Percentiles rank a stretch among this genome's conserved stretches.
Evolutionary conservation across 2,329 filamentous ascomycete species (phyloP).

Genomic region (Fragosphaeria purpurea): DNA sequence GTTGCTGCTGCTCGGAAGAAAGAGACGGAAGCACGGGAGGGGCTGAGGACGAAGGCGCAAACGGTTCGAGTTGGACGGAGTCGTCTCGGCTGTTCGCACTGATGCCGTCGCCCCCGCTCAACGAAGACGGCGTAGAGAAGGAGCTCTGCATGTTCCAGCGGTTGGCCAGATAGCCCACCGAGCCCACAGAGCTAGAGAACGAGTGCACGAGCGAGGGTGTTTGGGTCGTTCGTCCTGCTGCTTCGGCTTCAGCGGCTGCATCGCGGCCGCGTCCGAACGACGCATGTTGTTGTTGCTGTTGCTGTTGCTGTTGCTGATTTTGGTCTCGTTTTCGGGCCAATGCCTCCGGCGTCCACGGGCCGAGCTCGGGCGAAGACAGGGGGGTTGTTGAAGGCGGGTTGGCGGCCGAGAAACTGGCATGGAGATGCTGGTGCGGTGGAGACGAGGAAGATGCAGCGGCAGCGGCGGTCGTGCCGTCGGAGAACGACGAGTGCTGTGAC

Average conservation of each 20-base stretch:
- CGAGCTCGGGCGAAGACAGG: slow-evolving; percentile 14
- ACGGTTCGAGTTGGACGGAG: slow-evolving; percentile 36
- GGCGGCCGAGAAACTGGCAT: slow-evolving; percentile 3
- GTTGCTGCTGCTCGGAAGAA: slow-evolving; percentile 9
- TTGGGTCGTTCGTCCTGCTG: background rate
- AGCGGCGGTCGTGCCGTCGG: slow-evolving; percentile 1
- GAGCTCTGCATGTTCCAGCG: slow-evolving; percentile 45
- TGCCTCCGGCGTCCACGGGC: slow-evolving; percentile 13
- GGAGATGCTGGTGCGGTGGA: slow-evolving; percentile 8
- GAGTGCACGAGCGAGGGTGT: slow-evolving; percentile 3
- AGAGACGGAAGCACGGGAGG: slow-evolving; percentile 22
- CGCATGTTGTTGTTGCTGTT: background rate
- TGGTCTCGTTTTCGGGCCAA: slow-evolving; percentile 8
- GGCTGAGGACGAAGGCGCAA: slow-evolving; percentile 30
- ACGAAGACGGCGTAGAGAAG: slow-evolving; percentile 38
- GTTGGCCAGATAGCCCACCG: slow-evolving; percentile 39
- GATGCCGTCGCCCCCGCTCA: slow-evolving; percentile 22
- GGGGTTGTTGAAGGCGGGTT: slow-evolving; percentile 12
- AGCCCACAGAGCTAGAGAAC: slow-evolving; percentile 10
- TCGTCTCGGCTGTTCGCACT: slow-evolving; percentile 23
- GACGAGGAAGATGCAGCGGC: slow-evolving; percentile 6
- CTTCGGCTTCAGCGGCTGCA: background rate
- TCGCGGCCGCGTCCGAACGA: background rate
- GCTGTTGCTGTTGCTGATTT: background rate
- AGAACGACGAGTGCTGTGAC: slow-evolving; percentile 9